Evolutionary conservation across 2,329 filamentous ascomycete species (phyloP), one percentile per base, ranked within the genome.

Genomic region (Emmonsiellopsis sp.): DNA sequence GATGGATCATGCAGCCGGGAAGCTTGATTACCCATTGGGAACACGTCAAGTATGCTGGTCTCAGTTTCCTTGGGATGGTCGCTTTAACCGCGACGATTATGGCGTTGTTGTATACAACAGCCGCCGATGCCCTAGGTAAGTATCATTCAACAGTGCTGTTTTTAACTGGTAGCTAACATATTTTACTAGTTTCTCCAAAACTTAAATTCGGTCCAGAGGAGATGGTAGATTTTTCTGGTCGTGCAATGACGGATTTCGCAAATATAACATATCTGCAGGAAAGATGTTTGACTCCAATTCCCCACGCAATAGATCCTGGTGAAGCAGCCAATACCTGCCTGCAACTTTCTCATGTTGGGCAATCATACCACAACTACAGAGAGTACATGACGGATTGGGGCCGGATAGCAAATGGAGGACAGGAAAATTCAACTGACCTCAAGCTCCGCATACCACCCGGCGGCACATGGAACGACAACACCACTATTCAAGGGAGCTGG

Each of bases 21-120:
- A 85, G 82, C 0, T 74, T 92, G 57, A 73, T 92, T 17, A 87
- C 84, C 0, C 83, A 88, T 59, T 85, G 77, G 67, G 77, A 84
- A 56, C 80, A 79, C 3, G 71, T 90, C 1, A 77, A 78, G 5
- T 84, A 85, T 55, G 84, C 84, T 0, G 83, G 76, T 0, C 58
- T 80, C 1, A 85, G 84, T 0, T 59, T 87, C 0, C 70, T 91
- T 1, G 88, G 87, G 0, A 63, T 77, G 1, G 62, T 89, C 2
- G 81, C 84, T 0, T 66, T 92, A 11, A 70, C 81, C 1, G 84
- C 84, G 2, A 82, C 86, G 0, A 56, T 89, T 2, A 74, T 82
- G 1, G 81, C 84, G 0, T 82, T 86, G 61, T 76, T 92, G 5
- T 93, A 91, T 63, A 88, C 85, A 0, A 86, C 86, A 2, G 87